Evolutionary conservation across 176 grass and related monocot genomes (phyloP), one percentile per base, ranked within the genome.

Genomic region (Guadua angustifolia): DNA sequence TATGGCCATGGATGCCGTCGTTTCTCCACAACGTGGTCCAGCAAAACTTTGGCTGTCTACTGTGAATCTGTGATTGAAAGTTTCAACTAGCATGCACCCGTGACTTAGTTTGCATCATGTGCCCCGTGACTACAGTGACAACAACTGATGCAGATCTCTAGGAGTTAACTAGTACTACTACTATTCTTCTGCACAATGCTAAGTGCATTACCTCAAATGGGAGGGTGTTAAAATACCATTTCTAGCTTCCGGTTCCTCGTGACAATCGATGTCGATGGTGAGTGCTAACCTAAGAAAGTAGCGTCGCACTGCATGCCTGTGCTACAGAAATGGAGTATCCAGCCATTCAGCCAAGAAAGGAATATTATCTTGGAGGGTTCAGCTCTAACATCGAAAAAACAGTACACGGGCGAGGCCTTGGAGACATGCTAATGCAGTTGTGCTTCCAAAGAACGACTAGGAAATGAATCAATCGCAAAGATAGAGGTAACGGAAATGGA

Each of bases 91-190:
- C 11, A 53, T 29, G 32, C 39, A 21, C 78, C 85, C 61, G 85
- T 87, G 85, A 87, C 60, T 57, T 74, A 26, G 59, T 45, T 35
- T 49, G 19, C 16, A 11, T 25, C 10, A 11, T 25, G 59, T 57
- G 60, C 65, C 65, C 83, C 73, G 83, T 86, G 75, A 86, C 83
- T 51, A 60, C 52, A 46, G 73, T n/a, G 29, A 16, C 67, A 72
- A 32, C 22, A 42, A 21, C 8, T 15, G 38, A 7, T 51, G 26
- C 62, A 42, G 85, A 75, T 69, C 40, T 87, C 85, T 36, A 82
- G 62, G 62, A 69, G 75, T 60, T 87, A 39, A 82, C 9, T 76
- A 87, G 47, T 52, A 5, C 9, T 9, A 8, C 12, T 38, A 21
- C 16, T 29, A 29, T 29, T 6, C 71, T 76, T 69, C 82, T 69